Evolutionary conservation across 441 rosid genomes (phyloP), one percentile per base, ranked within the genome.

Genomic region (Pelargonium citronellum): DNA sequence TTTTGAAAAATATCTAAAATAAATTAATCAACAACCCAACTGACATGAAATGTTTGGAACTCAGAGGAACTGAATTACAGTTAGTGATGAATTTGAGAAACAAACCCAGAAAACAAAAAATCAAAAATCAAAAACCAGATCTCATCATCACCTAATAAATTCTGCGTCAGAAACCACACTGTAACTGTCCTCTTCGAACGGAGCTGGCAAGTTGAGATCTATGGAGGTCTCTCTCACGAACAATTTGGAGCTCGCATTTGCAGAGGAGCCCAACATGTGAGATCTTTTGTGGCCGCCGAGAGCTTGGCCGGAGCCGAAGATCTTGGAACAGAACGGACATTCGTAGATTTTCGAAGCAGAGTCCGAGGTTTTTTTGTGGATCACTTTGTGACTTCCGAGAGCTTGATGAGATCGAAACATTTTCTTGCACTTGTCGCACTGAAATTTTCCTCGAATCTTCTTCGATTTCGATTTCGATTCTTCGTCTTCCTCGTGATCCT

Each of bases 171-270:
- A 86, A 1, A 94, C 86, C 16, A 80, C 94, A 64, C 92, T 85
- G 51, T 71, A 79, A 51, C 74, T 77, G 1, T 86, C 93, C 24
- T 74, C 76, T 7, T 88, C 93, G 70, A 73, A 71, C 3, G 87
- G 85, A 34, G 89, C 91, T n/a, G 93, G 93, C 76, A 88, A 79
- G 77, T 88, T 88, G 81, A 88, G 91, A 85, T 88, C 93, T 83
- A 88, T 81, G 77, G 83, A 47, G 66, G 67, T 5, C 24, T 22
- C 24, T 22, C 24, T 22, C 24, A 22, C 24, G 47, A 11, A 46
- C 53, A 46, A 9, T 11, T 46, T 46, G 53, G 53, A 11, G 53
- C 53, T 46, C n/a, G 53, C 10, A 3, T n/a, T n/a, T n/a, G n/a
- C n/a, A n/a, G 74, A 70, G 24, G 73, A 66, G 44, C 61, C 71